phyloP scores from a whole-genome alignment of 75 land plant genomes.

The Picea sitchensis region DNA sequence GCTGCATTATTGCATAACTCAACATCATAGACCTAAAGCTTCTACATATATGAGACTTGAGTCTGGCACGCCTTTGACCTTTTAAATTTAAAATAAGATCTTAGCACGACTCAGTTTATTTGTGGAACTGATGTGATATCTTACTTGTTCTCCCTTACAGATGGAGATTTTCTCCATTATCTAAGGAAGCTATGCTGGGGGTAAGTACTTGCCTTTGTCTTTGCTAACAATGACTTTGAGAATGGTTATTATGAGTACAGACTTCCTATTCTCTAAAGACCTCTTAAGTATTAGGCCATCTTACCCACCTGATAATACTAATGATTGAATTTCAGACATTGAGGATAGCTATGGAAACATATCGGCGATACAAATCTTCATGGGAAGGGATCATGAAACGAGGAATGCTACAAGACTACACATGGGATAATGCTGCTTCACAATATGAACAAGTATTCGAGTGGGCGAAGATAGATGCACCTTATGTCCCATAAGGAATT shows the following conservation, averaged over 20 bases:
- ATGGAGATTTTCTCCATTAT: constrained; percentile 86
- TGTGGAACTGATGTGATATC: constrained; percentile 7
- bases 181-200: constrained; percentile 76
- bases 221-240: neutral
- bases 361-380: constrained; percentile 56
- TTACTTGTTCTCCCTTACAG: constrained; percentile 24
- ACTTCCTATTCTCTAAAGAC: neutral
- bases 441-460: constrained; percentile 92
- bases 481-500: constrained; percentile 37
- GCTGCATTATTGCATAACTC: neutral
- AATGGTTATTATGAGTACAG: neutral
- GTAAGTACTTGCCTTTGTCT: constrained; percentile 29
- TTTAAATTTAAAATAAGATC: neutral
- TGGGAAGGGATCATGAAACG: constrained; percentile 83
- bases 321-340: constrained; percentile 41
- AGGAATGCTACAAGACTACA: constrained; percentile 72
- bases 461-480: constrained; percentile 85
- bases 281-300: neutral
- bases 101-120: neutral
- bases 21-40: neutral
- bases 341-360: constrained; percentile 57
- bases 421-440: constrained; percentile 89
- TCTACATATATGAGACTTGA: neutral
- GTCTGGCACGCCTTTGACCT: neutral
- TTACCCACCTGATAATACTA: neutral